A percentile compares a stretch with the other conserved stretches of the same genome.
phyloP scores from a whole-genome alignment of 768 basidiomycete species.

The Mycena kentingensis region DNA sequence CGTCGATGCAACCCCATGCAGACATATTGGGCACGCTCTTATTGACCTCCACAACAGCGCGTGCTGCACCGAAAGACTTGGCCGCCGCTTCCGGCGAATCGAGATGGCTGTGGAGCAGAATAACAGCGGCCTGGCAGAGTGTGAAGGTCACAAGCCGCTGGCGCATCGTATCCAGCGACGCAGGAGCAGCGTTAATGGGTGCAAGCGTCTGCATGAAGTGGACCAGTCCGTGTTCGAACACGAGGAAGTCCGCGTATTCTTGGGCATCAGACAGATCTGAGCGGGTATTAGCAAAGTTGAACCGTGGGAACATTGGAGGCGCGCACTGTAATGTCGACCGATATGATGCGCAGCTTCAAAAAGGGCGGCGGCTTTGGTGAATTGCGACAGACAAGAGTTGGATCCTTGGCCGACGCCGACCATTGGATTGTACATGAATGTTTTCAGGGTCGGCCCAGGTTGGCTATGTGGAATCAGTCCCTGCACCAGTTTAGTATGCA shows the following conservation, averaged over 20 bases:
- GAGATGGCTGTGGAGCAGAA: conserved; percentile 9
- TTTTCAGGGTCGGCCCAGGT: conserved; percentile 11
- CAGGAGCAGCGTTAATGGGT: conserved; percentile 1
- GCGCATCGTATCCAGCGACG: conserved; percentile 15
- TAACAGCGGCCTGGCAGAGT: conserved; percentile 12
- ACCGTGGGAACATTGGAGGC: neutral
- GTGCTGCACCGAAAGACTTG: conserved; percentile 11
- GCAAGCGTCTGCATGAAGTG: conserved; percentile 11
- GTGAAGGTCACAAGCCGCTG: conserved; percentile 17
- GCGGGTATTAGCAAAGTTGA: neutral
- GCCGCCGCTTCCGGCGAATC: conserved; percentile 4
- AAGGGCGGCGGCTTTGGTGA: no score
- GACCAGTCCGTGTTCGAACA: conserved; percentile 15
- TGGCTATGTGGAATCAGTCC: conserved; percentile 20
- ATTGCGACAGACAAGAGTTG: no score
- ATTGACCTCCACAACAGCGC: conserved; percentile 8
- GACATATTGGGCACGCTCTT: conserved; percentile 10
- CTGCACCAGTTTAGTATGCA: conserved; percentile 4
- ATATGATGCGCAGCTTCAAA: conserved; percentile 15
- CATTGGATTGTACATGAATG: conserved; percentile 18
- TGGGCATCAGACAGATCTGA: conserved; percentile 15
- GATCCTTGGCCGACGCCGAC: no score
- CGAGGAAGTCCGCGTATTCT: conserved; percentile 14
- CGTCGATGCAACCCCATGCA: conserved; percentile 11
- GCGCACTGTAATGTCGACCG: conserved; percentile 23